Base-by-base conservation (phyloP, 768 basidiomycete genomes). In the Phaffia tasmanica region DNA sequence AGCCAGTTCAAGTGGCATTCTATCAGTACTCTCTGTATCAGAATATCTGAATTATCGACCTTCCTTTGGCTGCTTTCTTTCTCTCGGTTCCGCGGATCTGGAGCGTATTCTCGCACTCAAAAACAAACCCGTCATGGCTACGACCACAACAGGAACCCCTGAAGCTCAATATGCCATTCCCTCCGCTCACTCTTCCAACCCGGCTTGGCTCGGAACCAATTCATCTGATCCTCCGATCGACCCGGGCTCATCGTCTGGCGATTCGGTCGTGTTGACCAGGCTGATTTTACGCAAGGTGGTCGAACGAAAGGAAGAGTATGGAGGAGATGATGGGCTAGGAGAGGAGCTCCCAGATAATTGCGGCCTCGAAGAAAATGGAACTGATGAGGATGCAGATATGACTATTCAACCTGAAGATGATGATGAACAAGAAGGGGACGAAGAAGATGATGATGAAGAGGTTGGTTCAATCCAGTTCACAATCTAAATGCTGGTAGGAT, bases 371-470 rank as follows among this genome's bases (percentile, higher is more conserved):
- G 58, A 57, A 21, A 53, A 32, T n/a, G 68, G 21, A 42, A 30
- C 46, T 30, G 73, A 82, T 48, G 81, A 83, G 53, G 76, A 78
- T 8, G 79, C 77, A 11, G 73, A 42, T 42, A 42, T 42, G 35
- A 42, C 72, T 8, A 74, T 73, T 48, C 76, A 75, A 57, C 53
- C 53, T 54, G n/a, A 23, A 7, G 73, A 76, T 69, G 72, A 77
- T 23, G n/a, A 19, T 35, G 61, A 60, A 23, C 75, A 75, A n/a
- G 69, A 68, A 21, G 77, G 73, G 9, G 76, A 79, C 3, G 75
- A 73, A 3, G 76, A 78, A 23, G 76, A 73, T 6, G 76, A 75
- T 29, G 78, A 78, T n/a, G 74, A 35, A 32, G 46, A 58, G 62
- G 53, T 27, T 57, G 58, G 64, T 51, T 57, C 29, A 59, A 55